Base-by-base conservation (phyloP, 1,284 basidiomycete genomes). In the Cryptococcus sp. region DNA sequence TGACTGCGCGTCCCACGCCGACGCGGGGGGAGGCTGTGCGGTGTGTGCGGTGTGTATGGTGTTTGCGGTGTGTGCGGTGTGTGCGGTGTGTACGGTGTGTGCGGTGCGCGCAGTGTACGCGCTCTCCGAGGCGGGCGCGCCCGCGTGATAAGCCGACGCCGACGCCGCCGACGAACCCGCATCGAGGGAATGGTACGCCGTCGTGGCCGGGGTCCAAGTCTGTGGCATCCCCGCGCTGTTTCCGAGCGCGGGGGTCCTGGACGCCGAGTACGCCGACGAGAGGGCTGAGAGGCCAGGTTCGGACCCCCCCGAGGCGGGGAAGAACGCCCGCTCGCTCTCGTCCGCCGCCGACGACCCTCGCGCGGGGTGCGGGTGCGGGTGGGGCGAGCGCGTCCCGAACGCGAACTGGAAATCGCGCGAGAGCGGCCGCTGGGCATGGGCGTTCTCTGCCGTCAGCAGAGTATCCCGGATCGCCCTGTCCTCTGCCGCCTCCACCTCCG, bases 341-440 rank as follows among this genome's bases (percentile, higher is more conserved):
- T n/a, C 11, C 13, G n/a, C 24, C 9, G 63, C 45, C 5, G 57
- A 24, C n/a, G n/a, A n/a, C n/a, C n/a, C n/a, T n/a, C n/a, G n/a
- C n/a, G n/a, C n/a, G n/a, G n/a, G n/a, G n/a, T n/a, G n/a, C n/a
- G n/a, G n/a, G n/a, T n/a, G n/a, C n/a, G n/a, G n/a, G n/a, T n/a
- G n/a, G 7, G 71, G 71, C 1, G 70, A 70, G 13, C 62, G 55
- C 35, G 67, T 66, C 38, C 71, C 72, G 21, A 66, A 52, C 1
- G 70, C 71, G 50, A 75, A 75, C 3, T 65, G 62, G 36, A 73
- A 72, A 52, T 73, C 72, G 28, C 71, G 52, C 11, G 66, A 68
- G 1, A 51, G n/a, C 13, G 63, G 61, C 23, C 60, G 21, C 21
- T 61, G 55, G 12, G 70, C 67, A 23, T 61, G 55, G 12, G 70